A percentile compares a stretch with the other conserved stretches of the same genome.
Evolutionary conservation across 2,329 filamentous ascomycete species (phyloP).

Genomic region (Aspergillus nomiae): DNA sequence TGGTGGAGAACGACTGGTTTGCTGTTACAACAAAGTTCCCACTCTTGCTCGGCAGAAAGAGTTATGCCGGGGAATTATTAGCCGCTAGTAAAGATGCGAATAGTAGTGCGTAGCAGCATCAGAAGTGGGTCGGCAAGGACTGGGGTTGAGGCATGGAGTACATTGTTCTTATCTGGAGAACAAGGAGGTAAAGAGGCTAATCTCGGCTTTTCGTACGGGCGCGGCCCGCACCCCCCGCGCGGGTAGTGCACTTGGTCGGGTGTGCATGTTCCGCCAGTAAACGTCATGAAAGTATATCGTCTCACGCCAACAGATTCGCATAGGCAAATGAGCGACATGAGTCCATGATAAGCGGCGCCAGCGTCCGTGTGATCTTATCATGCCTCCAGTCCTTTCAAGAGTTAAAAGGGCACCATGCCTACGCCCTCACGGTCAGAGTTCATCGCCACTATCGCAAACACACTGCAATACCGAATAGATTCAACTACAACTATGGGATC

Average conservation of each 20-base stretch:
- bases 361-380: neutral
- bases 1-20: neutral
- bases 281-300: neutral
- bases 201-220: neutral
- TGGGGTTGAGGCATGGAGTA: neutral
- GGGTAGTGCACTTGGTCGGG: neutral
- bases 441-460: neutral
- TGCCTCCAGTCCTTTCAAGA: neutral
- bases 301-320: neutral
- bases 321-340: neutral
- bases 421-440: neutral
- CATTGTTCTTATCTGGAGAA: neutral
- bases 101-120: neutral
- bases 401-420: neutral
- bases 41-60: neutral
- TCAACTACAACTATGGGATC: constrained; percentile 14
- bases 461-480: neutral
- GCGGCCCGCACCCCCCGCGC: neutral
- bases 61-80: neutral
- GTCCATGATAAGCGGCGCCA: neutral
- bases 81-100: neutral
- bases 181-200: neutral
- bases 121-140: neutral
- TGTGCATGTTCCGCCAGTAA: neutral
- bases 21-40: neutral